A percentile compares a stretch with the other conserved stretches of the same genome.
phyloP scores from a whole-genome alignment of 768 basidiomycete genomes.

The Psilocybe subaeruginosa region DNA sequence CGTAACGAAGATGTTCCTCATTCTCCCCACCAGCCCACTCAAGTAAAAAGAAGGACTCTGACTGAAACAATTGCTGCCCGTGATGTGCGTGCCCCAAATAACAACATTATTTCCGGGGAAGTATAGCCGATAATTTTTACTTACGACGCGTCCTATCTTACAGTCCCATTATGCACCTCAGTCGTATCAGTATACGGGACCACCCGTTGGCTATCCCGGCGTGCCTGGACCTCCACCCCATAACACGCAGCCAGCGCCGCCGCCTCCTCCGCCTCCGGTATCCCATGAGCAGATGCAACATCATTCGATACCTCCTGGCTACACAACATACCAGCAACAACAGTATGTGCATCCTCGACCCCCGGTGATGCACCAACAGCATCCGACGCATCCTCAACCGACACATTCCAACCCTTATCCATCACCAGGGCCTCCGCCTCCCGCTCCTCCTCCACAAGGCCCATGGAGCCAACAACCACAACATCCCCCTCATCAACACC shows the following conservation, averaged over 20 bases:
- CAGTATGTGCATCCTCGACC: conserved; percentile 33
- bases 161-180: conserved; percentile 45
- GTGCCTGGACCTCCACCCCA: conserved; percentile 28
- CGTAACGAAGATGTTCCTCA: conserved; percentile 43
- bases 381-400: conserved; percentile 34
- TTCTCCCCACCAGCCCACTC: conserved; percentile 34
- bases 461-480: conserved; percentile 40
- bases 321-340: conserved; percentile 36
- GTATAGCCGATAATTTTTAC: conserved; percentile 2
- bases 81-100: conserved; percentile 47
- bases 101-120: conserved; percentile 8
- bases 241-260: conserved; percentile 28
- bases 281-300: conserved; percentile 47
- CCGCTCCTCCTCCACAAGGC: conserved; percentile 42
- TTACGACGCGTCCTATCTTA: conserved; percentile 15
- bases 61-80: conserved; percentile 41
- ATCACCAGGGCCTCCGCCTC: conserved; percentile 42
- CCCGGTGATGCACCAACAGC: conserved; percentile 33
- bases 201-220: conserved; percentile 32
- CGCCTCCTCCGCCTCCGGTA: conserved; percentile 28
- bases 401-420: conserved; percentile 48
- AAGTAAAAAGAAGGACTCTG: conserved; percentile 43
- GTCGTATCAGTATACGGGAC: conserved; percentile 38
- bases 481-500: conserved; percentile 32
- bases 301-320: conserved; percentile 37